Evolutionary conservation across 176 grass and related monocot genomes (phyloP), one percentile per base, ranked within the genome.

Genomic region (Oryza australiensis): DNA sequence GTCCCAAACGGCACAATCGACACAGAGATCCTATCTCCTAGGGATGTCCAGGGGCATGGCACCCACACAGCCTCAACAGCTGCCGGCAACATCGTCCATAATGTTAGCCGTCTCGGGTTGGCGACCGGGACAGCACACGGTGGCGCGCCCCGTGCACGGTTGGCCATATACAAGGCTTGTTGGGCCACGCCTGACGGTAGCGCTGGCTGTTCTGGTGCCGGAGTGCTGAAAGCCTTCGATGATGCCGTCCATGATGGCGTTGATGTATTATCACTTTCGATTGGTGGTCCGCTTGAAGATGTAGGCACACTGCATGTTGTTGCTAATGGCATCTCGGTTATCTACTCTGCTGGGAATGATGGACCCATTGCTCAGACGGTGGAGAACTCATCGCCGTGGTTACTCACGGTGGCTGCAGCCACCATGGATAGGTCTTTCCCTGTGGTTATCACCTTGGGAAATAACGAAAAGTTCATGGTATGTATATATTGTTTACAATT

Each of bases 131-230:
- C 43, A 6, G 80, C 26, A 0, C 66, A 60, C 0, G 80, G 74
- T 2, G 80, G 38, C 5, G 86, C 75, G 1, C 68, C 60, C n/a
- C 66, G 53, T 12, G 67, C 85, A 3, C 66, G 85, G 48, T 51
- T 87, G 7, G 85, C 85, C n/a, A 16, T 73, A 0, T 88, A 88
- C 59, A 83, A 83, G 74, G 86, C 62, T 18, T 83, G 80, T 18
- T 72, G 74, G 74, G 12, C 12, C 43, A 45, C n/a, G n/a, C n/a
- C n/a, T n/a, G n/a, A n/a, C n/a, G n/a, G n/a, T n/a, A n/a, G n/a
- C n/a, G n/a, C 2, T 1, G 10, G 5, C 0, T 72, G 66, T 38
- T 13, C 24, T 1, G 9, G 1, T 0, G 68, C 57, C 0, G 27
- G 26, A 1, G 0, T 68, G 3, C 9, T 88, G 7, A 73, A 53